Evolutionary conservation across 164 flowering plant species (phyloP), one percentile per base, ranked within the genome.

Genomic region (Berberis thunbergii): DNA sequence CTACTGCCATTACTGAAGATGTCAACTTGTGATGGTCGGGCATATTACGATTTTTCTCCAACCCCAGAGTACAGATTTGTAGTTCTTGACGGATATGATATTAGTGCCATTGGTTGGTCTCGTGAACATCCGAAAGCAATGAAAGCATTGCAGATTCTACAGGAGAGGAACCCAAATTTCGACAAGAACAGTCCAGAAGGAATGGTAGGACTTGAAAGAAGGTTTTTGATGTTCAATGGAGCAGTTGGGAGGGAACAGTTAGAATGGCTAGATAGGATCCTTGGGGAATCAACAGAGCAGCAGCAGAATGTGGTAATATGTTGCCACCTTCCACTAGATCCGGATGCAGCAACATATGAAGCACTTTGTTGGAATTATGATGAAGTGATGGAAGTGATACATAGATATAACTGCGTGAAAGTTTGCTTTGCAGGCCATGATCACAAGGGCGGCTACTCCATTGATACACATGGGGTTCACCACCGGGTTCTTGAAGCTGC

Each of bases 81-180:
- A 13, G 81, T 93, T n/a, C 85, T 93, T 13, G 97, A 93, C 73
- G 97, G 84, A 13, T 93, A 90, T 72, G 98, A 93, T 68, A 80
- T 90, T 46, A 93, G 97, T 72, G 89, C 91, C 45, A 83, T 93
- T 57, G 97, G 97, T 56, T 90, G 98, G 97, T 88, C 97, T 61
- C 52, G 72, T 63, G 84, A 80, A 69, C 96, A 93, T 72, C 94
- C 88, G 38, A 81, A 88, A 3, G 59, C 85, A 56, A 3, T 75
- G 54, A 72, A 79, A 63, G 98, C 97, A 40, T 42, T 78, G 67
- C 69, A 73, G 46, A 53, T 93, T 69, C 82, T 93, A 41, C 54
- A 64, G 41, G 80, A 80, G 62, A 93, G 80, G 70, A 93, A 93
- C 64, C 96, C 91, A 41, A 93, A 93, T 74, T 7, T 74, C 9